Base-by-base conservation (phyloP, 2,329 filamentous ascomycete species). In the Septoria petroselini region DNA sequence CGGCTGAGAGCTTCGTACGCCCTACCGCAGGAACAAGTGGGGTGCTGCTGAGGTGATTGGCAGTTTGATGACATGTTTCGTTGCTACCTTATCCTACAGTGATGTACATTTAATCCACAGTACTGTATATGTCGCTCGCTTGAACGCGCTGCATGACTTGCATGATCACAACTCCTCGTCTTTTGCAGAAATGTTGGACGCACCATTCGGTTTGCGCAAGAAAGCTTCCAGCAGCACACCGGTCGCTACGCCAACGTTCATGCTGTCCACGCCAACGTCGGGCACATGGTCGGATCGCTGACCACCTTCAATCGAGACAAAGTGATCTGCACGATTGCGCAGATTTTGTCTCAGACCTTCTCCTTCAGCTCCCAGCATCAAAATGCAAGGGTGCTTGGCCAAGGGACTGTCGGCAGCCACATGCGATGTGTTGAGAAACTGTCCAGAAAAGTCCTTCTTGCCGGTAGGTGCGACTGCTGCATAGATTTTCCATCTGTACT, bases 171-270 rank as follows among this genome's bases (percentile, higher is more conserved):
- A 17, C 17, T 47, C 43, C 17, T 40, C 34, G 11, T 3, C 34
- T n/a, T 19, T 39, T 8, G 34, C 35, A 30, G 38, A 18, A 9
- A n/a, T 47, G 7, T 47, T 27, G 3, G 43, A 23, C 21, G 35
- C 58, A n/a, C 39, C 45, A 3, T 31, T 31, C 6, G 58, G 58
- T 47, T 57, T 58, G 14, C 61, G 49, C 51, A 65, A 42, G 63
- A 93, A 88, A 0, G 84, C 75, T 56, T 84, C 79, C 54, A 84
- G 84, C 42, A 97, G 71, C 41, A 97, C 72, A 1, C 82, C 89
- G 5, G 88, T 82, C 1, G 93, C 91, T 15, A 95, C 91, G 64
- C 88, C 89, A 31, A 97, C 93, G 66, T 98, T 97, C 67, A 98
- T 71, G 68, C 90, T 95, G 69, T 97, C 91, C 2, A 98, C 82